Evolutionary conservation across 2,329 filamentous ascomycete species (phyloP).

Genomic region (Cladophialophora psammophila): DNA sequence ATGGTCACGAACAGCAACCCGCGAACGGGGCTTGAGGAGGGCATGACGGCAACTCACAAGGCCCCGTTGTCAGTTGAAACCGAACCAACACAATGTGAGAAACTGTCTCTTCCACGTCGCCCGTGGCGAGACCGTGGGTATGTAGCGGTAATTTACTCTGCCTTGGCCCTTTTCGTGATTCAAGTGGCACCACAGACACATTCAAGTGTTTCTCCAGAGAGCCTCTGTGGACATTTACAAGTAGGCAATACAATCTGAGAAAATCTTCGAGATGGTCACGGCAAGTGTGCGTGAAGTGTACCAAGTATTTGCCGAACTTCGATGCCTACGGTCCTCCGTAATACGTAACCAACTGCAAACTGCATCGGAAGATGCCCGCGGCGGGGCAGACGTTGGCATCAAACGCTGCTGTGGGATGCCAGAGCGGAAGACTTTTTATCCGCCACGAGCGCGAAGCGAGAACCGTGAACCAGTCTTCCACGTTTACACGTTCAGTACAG

Average conservation of each 20-base stretch:
- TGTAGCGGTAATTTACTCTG: not conserved
- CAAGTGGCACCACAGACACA: not conserved
- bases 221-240: not conserved
- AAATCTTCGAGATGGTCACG: not conserved
- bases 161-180: not conserved
- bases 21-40: slow-evolving; percentile 47
- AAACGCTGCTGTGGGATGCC: no score
- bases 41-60: slow-evolving; percentile 7
- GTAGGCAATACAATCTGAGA: not conserved
- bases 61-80: not conserved
- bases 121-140: not conserved
- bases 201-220: not conserved
- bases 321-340: slow-evolving; percentile 5
- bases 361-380: not conserved
- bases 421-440: not conserved
- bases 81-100: not conserved
- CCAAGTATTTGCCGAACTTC: not conserved
- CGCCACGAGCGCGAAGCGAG: not conserved
- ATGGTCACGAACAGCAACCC: slow-evolving; percentile 87
- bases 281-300: not conserved
- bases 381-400: no score
- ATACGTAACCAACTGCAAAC: not conserved
- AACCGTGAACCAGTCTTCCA: not conserved
- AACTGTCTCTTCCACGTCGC: not conserved
- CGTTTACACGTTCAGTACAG: not conserved